These are phyloP conservation scores for Daldinia vernicosa DNA, from an alignment of 495 filamentous ascomycete genomes.

Conservation along the genomic window DNA sequence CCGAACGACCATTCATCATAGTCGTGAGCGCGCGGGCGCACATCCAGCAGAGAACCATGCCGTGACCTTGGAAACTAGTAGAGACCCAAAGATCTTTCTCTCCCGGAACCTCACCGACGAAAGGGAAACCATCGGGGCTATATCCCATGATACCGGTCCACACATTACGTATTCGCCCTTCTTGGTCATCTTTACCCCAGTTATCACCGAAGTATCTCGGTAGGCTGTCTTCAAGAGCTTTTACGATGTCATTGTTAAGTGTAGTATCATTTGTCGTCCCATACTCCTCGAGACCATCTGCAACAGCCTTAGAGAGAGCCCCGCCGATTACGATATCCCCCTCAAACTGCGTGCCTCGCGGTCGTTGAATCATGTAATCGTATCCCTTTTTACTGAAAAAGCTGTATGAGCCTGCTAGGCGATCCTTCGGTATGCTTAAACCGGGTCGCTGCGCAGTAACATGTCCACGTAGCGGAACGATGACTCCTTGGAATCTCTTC, in stretches of 20 bases:
- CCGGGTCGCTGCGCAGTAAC: conserved; percentile 70
- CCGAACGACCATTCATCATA: conserved; percentile 55
- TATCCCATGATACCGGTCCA: conserved; percentile 74
- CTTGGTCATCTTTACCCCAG: conserved; percentile 67
- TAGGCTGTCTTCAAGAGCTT: conserved; percentile 58
- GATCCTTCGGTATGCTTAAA: conserved; percentile 50
- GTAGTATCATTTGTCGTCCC: conserved; percentile 67
- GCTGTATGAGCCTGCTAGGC: conserved; percentile 65
- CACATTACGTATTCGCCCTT: conserved; percentile 64
- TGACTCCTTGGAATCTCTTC: conserved; percentile 63
- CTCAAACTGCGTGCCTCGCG: conserved; percentile 51
- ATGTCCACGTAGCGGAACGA: conserved; percentile 75
- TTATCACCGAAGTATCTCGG: conserved; percentile 62
- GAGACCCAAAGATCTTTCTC: conserved; percentile 60
- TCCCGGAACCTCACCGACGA: conserved; percentile 60
- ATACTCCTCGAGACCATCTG: conserved; percentile 59
- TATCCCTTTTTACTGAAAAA: conserved; percentile 68
- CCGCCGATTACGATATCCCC: conserved; percentile 78
- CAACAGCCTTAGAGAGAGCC: conserved; percentile 60
- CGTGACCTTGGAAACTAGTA: conserved; percentile 66
- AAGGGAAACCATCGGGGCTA: conserved; percentile 63
- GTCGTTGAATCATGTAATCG: conserved; percentile 73
- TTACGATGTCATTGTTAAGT: conserved; percentile 62
- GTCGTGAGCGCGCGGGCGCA: conserved; percentile 61
- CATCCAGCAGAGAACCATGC: conserved; percentile 67